Evolutionary conservation across 306 rosid genomes (phyloP).

Genomic region (Abrus precatorius): DNA sequence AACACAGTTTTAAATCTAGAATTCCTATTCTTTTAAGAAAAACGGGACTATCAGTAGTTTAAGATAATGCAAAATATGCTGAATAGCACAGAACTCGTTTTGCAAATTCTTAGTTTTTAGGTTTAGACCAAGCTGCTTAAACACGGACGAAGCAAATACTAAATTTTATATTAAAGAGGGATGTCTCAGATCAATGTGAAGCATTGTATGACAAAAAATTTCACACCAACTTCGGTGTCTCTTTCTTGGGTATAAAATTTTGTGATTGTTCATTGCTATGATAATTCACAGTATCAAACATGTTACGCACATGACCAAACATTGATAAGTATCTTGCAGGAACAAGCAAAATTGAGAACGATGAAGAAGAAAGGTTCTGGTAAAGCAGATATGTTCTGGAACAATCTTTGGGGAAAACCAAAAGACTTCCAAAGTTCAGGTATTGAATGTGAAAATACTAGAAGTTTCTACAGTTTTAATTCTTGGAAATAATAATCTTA

Average conservation of each 20-base stretch:
- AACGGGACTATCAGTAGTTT: neutral
- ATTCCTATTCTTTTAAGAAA: neutral
- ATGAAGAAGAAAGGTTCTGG: constrained; percentile 72
- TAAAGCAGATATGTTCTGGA: constrained; percentile 71
- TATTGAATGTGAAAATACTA: constrained; percentile 29
- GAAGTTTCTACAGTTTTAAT: neutral
- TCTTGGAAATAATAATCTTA: neutral
- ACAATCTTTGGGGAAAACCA: constrained; percentile 76
- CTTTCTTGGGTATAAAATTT: constrained; percentile 5
- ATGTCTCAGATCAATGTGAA: constrained; percentile 16
- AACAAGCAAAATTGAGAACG: constrained; percentile 80
- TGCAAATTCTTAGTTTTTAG: neutral
- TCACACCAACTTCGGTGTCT: neutral
- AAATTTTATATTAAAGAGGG: constrained; percentile 10
- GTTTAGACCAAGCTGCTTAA: constrained; percentile 25
- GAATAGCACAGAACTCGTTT: neutral
- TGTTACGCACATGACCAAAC: neutral
- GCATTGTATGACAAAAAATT: neutral
- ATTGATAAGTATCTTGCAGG: constrained; percentile 55
- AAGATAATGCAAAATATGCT: neutral
- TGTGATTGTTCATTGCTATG: constrained; percentile 4
- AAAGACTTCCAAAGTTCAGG: constrained; percentile 75
- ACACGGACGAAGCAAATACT: constrained; percentile 2
- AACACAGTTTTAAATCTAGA: neutral
- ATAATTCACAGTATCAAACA: neutral